Evolutionary conservation across 306 rosid genomes (phyloP), one percentile per base, ranked within the genome.

Genomic region (Glycine latifolia): DNA sequence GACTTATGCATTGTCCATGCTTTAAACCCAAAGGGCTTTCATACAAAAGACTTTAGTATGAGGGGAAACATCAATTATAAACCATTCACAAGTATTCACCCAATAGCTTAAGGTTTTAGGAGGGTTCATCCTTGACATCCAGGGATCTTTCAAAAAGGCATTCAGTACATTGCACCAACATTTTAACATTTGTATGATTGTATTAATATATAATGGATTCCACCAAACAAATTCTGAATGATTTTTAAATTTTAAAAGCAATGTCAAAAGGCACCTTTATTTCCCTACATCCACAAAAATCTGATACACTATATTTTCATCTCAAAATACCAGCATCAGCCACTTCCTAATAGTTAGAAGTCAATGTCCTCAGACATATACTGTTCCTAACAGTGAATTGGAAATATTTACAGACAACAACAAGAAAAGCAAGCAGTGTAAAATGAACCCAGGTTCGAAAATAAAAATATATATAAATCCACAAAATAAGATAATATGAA

Each of bases 291-390:
- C 47, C 47, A 43, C 47, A 43, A 43, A 26, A 43, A 43, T 43
- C 47, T 6, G 47, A 2, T 43, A 43, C 47, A 43, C 47, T 43
- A 43, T 43, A 43, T 43, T 7, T 43, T 43, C 47, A 43, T 43
- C 47, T 43, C 47, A 43, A 7, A 43, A 43, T 43, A 43, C 47
- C 47, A 43, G 47, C 47, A 43, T 71, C 26, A 31, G 65, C 50
- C 59, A 50, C 63, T 31, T 26, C 50, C 31, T 10, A 49, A 37
- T 50, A 68, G 78, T 46, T 67, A 17, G 71, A 71, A 65, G 47
- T 72, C 71, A 55, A 72, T 78, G 75, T 33, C 47, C 43, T 63
- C 13, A 71, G 31, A 53, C 69, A 62, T 83, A 70, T 15, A 71
- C 5, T 37, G 35, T 61, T 55, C 73, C 17, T 55, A 48, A 37